Evolutionary conservation across 75 land plant genomes (phyloP).

Genomic region (Azolla pinnata): DNA sequence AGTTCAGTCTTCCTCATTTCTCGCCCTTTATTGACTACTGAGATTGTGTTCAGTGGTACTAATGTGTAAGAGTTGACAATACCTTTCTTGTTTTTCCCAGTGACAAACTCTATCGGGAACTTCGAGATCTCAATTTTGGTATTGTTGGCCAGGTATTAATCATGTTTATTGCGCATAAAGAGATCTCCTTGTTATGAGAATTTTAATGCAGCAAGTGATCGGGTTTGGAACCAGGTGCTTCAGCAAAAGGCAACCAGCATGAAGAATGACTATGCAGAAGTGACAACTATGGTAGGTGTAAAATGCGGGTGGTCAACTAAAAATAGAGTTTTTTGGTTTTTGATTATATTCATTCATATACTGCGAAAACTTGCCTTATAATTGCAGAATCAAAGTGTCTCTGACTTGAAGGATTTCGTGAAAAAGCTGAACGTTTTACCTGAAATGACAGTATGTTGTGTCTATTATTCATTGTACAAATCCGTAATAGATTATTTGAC

Average conservation of each 20-base stretch:
- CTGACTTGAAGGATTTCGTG: conserved; percentile 91
- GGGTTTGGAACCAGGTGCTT: conserved; percentile 56
- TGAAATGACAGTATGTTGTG: conserved; percentile 89
- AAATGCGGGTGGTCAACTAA: background rate
- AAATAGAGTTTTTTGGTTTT: too few species aligned
- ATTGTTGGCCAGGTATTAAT: conserved; percentile 85
- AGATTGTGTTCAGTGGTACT: too few species aligned
- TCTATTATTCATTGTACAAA: too few species aligned
- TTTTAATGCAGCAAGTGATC: too few species aligned
- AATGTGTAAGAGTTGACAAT: background rate
- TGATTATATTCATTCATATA: background rate
- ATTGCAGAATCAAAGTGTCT: conserved; percentile 60
- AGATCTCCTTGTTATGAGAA: too few species aligned
- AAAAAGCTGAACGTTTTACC: conserved; percentile 89
- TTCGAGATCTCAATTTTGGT: conserved; percentile 93
- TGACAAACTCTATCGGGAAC: conserved; percentile 93
- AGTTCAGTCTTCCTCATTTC: too few species aligned
- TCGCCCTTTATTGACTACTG: too few species aligned
- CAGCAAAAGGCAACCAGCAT: conserved; percentile 87
- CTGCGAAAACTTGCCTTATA: conserved; percentile 5
- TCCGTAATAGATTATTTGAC: too few species aligned
- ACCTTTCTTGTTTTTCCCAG: conserved; percentile 23
- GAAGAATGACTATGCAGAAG: conserved; percentile 86
- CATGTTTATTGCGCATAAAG: background rate
- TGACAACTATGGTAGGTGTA: conserved; percentile 53